Conservation (phyloP, 768 basidiomycete genomes). For the Filobasidium floriforme region DNA sequence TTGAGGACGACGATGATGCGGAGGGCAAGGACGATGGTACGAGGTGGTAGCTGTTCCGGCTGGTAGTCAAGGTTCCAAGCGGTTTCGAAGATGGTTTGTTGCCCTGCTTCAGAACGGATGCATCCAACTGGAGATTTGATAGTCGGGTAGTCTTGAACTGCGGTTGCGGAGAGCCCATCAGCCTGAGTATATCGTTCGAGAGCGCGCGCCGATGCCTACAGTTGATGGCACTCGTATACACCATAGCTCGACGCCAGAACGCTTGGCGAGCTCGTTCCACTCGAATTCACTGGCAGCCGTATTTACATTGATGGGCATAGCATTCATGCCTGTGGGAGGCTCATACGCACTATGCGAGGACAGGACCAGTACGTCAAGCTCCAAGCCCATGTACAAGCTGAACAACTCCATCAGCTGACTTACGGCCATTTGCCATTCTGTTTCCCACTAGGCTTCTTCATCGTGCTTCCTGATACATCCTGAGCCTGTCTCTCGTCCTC, state of each 20-base stretch:
- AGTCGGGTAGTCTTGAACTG: constrained; percentile 41
- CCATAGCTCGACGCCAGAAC: constrained; percentile 38
- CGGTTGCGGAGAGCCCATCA: neutral
- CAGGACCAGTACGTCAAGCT: neutral
- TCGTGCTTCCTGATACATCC: neutral
- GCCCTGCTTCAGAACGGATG: neutral
- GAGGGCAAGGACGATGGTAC: neutral
- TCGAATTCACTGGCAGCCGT: constrained; percentile 32
- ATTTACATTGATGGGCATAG: constrained; percentile 19
- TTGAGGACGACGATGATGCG: constrained; percentile 3
- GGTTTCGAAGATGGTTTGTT: neutral
- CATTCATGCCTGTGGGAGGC: constrained; percentile 32
- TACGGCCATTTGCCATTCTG: constrained; percentile 3
- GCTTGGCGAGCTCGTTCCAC: constrained; percentile 31
- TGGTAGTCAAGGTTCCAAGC: constrained; percentile 29
- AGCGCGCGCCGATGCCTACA: constrained; percentile 21
- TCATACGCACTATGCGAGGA: constrained; percentile 25
- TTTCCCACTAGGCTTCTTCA: neutral
- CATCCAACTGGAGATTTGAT: constrained; percentile 19
- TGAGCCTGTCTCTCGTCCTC: neutral
- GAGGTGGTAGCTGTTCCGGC: constrained; percentile 27
- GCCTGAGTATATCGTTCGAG: neutral
- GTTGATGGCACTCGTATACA: constrained; percentile 37
- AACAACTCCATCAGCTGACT: neutral
- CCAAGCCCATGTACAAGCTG: neutral